Evolutionary conservation across 2,329 filamentous ascomycete genomes (phyloP).

Genomic region (Didymella pomorum): DNA sequence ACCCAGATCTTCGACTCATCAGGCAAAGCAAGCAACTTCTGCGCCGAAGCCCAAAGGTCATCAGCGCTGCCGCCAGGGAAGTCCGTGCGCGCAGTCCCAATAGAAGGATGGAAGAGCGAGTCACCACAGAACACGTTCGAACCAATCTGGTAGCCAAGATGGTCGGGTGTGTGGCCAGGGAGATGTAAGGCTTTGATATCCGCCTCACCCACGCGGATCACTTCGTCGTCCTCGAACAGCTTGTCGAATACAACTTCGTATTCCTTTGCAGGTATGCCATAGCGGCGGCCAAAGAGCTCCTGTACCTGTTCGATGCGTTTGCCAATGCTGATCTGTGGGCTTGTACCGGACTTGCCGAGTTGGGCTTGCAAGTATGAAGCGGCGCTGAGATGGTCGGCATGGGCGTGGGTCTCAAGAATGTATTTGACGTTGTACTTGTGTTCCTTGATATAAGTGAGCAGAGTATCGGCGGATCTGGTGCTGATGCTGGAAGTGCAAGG

Average conservation of each 20-base stretch:
- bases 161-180: slow-evolving; percentile 68
- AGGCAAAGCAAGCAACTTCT: slow-evolving; percentile 39
- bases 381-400: slow-evolving; percentile 69
- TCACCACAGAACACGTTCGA: slow-evolving; percentile 50
- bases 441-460: slow-evolving; percentile 57
- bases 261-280: slow-evolving; percentile 57
- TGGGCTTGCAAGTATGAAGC: slow-evolving; percentile 64
- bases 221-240: slow-evolving; percentile 63
- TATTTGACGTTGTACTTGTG: slow-evolving; percentile 59
- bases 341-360: slow-evolving; percentile 46
- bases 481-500: slow-evolving; percentile 54
- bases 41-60: slow-evolving; percentile 38
- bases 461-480: slow-evolving; percentile 61
- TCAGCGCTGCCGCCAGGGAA: slow-evolving; percentile 48
- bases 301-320: slow-evolving; percentile 63
- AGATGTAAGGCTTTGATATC: slow-evolving; percentile 61
- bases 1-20: slow-evolving; percentile 44
- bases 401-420: slow-evolving; percentile 70
- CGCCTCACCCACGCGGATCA: slow-evolving; percentile 61
- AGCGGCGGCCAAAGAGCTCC: slow-evolving; percentile 58
- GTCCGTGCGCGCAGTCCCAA: slow-evolving; percentile 47
- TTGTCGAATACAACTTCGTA: slow-evolving; percentile 60
- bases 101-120: slow-evolving; percentile 47
- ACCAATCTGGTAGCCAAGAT: slow-evolving; percentile 66
- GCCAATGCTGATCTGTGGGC: slow-evolving; percentile 61